Evolutionary conservation across 768 basidiomycete genomes (phyloP), one percentile per base, ranked within the genome.

Genomic region (Clavulina sp.): DNA sequence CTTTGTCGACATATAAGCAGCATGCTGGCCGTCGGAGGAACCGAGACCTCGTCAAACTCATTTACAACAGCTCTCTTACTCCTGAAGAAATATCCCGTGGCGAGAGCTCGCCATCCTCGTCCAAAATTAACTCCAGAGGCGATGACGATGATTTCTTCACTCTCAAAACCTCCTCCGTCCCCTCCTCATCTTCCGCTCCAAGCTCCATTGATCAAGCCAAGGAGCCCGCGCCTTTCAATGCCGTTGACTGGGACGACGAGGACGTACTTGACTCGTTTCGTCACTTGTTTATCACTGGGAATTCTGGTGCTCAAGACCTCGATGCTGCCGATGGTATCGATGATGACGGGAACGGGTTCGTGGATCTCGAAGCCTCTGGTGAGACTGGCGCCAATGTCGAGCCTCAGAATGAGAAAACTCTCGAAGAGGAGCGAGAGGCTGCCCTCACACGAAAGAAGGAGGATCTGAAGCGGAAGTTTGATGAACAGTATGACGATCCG

Each of bases 401-500:
- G 52, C 48, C 5, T 29, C 24, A 52, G 43, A n/a, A 41, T 16
- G 41, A 16, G 6, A 16, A 9, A 26, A 43, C 31, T 34, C 13
- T 48, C 16, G 67, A 72, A 53, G 61, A 68, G 0, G 58, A 69
- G 9, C 68, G 69, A 29, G 72, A 71, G 26, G 68, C 69, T 29
- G 70, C 74, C 1, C 77, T 96, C 32, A 77, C 82, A 5, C 73
- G 75, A 29, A 96, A 93, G 69, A 96, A 96, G 68, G 87, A 85
- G 58, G 77, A 73, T 2, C 74, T 96, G 54, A 95, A 95, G 66
- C 78, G 80, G 57, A 92, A 93, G 64, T 99, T 99, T 62, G 87
- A 99, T 65, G 86, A 88, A 59, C 84, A 93, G 65, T 96, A 96
- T 64, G 89, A 95, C 63, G 87, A 91, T 57, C 83, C 84, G 2